phyloP scores from a whole-genome alignment of 495 filamentous ascomycete species.

The Chaetomium fimeti region DNA sequence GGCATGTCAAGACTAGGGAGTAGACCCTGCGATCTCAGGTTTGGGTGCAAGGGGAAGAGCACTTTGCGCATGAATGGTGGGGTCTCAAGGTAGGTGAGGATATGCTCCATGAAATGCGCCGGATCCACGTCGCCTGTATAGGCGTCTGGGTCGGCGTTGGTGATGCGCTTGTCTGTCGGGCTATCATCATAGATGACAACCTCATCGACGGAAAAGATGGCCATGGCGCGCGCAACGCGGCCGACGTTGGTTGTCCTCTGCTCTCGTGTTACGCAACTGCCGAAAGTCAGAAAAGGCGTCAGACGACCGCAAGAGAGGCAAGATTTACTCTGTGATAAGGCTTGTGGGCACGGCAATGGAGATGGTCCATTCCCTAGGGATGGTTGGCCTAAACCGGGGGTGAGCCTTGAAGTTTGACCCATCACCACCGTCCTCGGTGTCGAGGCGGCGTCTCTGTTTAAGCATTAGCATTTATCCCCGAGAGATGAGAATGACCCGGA shows the following conservation, averaged over 20 bases:
- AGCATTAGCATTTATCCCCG: constrained; percentile 13
- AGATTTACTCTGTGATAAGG: constrained; percentile 48
- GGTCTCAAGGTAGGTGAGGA: constrained; percentile 72
- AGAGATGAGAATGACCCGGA: not conserved
- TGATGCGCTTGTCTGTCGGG: constrained; percentile 38
- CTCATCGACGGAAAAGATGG: constrained; percentile 77
- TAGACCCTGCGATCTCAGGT: constrained; percentile 61
- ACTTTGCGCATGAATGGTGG: constrained; percentile 68
- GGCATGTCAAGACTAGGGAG: constrained; percentile 74
- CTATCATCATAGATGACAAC: constrained; percentile 70
- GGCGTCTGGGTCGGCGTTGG: constrained; percentile 44
- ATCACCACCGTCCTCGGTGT: constrained; percentile 37
- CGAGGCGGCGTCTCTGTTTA: constrained; percentile 44
- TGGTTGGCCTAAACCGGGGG: constrained; percentile 38
- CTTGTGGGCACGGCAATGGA: constrained; percentile 51
- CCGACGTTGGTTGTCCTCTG: constrained; percentile 64
- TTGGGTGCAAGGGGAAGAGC: constrained; percentile 69
- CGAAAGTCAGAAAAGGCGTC: constrained; percentile 13
- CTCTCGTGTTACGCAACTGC: constrained; percentile 54
- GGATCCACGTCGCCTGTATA: constrained; percentile 67
- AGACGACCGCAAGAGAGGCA: not conserved
- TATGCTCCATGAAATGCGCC: constrained; percentile 66
- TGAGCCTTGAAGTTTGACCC: constrained; percentile 19
- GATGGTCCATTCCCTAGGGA: constrained; percentile 47
- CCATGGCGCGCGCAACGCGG: constrained; percentile 66